Base-by-base conservation (phyloP, 306 rosid species). In the Trifolium subterraneum region DNA sequence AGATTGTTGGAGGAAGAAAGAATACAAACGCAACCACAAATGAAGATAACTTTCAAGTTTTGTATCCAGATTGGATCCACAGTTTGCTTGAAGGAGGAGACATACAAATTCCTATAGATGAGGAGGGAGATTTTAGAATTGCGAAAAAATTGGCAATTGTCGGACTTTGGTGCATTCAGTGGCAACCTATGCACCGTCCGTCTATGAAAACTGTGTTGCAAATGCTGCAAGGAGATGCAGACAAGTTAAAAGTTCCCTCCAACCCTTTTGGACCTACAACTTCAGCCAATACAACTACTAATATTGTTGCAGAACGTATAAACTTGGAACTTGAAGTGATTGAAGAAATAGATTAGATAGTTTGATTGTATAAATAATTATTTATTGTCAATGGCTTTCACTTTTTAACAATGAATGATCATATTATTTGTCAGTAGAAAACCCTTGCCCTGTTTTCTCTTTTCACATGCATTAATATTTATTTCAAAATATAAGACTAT, bases 81-180 rank as follows among this genome's bases (percentile, higher is more conserved):
- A 7, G 12, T 15, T 31, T 60, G 19, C 66, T 60, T 15, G 42
- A 60, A 14, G 66, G 66, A 29, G 38, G 12, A 8, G 66, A 60
- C 20, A 60, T 60, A 31, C 66, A 60, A 7, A 29, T 60, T 13
- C 23, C 66, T 15, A 60, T 60, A 29, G 66, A 60, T 31, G 66
- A 60, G 15, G 66, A 60, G 12, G 66, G 42, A 6, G 22, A 60
- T 60, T 60, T 60, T 60, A 3, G 41, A 29, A 60, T 29, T 29
- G 66, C 66, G n/a, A 72, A 59, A 54, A 72, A 72, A 10, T 66
- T 72, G 33, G 68, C 77, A 41, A 59, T 72, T 8, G 36, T 73
- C 5, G 78, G 70, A 29, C 71, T 66, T 15, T 66, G 56, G 35
- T 66, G 71, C 56, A 66, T 66, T 5, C 71, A 66, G 0, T 66